Evolutionary conservation across 2,329 filamentous ascomycete species (phyloP).

Genomic region (Parastagonospora avenae): DNA sequence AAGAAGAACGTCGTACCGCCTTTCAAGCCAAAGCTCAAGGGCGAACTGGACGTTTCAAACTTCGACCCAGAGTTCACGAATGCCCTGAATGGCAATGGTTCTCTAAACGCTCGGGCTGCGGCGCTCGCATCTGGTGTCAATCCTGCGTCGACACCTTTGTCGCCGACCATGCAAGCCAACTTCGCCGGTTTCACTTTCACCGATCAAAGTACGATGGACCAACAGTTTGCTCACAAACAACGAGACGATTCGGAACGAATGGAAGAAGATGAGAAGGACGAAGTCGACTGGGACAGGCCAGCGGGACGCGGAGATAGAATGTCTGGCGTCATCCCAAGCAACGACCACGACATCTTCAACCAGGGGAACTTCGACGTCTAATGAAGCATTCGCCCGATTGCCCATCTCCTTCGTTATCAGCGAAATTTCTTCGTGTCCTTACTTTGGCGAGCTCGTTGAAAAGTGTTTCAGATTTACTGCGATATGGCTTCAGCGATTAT

Average conservation of each 20-base stretch:
- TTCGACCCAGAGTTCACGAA: conserved; percentile 99
- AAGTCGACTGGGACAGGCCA: conserved; percentile 49
- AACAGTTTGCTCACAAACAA: conserved; percentile 64
- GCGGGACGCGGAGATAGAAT: conserved; percentile 55
- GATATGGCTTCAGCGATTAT: conserved; percentile 18
- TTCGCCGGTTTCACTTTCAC: conserved; percentile 99
- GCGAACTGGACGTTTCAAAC: conserved; percentile 94
- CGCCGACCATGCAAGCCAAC: conserved; percentile 94
- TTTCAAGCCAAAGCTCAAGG: conserved; percentile 97
- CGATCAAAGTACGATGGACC: conserved; percentile 94
- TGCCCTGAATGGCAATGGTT: conserved; percentile 81
- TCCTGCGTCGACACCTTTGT: conserved; percentile 87
- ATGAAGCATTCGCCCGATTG: conserved; percentile 13
- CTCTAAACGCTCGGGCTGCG: conserved; percentile 87
- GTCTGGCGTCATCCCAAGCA: conserved; percentile 56
- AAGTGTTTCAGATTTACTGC: conserved; percentile 38
- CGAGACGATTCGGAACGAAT: conserved; percentile 52
- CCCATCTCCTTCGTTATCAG: conserved; percentile 7
- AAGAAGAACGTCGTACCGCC: conserved; percentile 94
- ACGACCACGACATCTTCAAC: conserved; percentile 57
- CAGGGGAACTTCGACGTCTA: conserved; percentile 47
- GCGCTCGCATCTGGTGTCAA: conserved; percentile 81
- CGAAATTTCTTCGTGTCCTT: conserved; percentile 11
- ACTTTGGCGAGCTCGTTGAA: conserved; percentile 25
- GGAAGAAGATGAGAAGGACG: conserved; percentile 50